These are phyloP conservation scores for Stylonectria norvegica DNA, from an alignment of 2,329 filamentous ascomycete genomes.

Conservation along the genomic window DNA sequence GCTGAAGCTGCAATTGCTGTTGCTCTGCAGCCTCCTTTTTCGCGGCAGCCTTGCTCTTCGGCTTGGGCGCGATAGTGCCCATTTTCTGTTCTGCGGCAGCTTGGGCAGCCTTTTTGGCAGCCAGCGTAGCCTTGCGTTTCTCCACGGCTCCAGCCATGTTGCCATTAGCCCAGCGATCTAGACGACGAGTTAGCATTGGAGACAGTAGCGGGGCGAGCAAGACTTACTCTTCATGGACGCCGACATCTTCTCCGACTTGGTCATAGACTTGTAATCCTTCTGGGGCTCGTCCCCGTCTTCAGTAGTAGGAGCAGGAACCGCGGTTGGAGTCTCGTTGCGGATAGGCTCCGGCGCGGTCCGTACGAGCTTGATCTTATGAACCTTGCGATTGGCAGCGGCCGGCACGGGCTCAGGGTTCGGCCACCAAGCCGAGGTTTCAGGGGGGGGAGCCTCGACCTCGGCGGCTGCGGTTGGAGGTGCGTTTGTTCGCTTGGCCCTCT, in stretches of 20 bases:
- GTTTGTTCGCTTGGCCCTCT: slow-evolving; percentile 32
- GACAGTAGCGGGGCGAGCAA: not conserved
- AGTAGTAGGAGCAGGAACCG: slow-evolving; percentile 6
- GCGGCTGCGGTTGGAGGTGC: slow-evolving; percentile 9
- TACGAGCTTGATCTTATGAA: slow-evolving; percentile 39
- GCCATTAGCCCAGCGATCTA: slow-evolving; percentile 58
- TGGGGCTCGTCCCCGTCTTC: slow-evolving; percentile 38
- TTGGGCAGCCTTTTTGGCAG: slow-evolving; percentile 54
- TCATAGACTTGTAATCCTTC: slow-evolving; percentile 60
- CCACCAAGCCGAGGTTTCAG: slow-evolving; percentile 15
- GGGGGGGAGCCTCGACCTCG: slow-evolving; percentile 4
- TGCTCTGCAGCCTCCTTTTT: slow-evolving; percentile 33
- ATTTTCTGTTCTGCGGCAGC: slow-evolving; percentile 37
- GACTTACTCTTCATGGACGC: slow-evolving; percentile 60
- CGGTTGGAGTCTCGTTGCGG: slow-evolving; percentile 29
- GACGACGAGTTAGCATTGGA: slow-evolving; percentile 23
- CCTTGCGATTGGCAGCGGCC: slow-evolving; percentile 28
- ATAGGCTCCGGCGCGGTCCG: slow-evolving; percentile 11
- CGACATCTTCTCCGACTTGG: slow-evolving; percentile 65
- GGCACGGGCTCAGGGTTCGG: slow-evolving; percentile 22
- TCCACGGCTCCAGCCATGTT: slow-evolving; percentile 59
- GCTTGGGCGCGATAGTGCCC: slow-evolving; percentile 37
- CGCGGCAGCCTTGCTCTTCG: slow-evolving; percentile 31
- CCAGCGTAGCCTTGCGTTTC: slow-evolving; percentile 58
- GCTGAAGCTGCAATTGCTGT: slow-evolving; percentile 20